These are phyloP conservation scores for Bipolaris oryzae DNA, from an alignment of 2,329 filamentous ascomycete genomes.

Conservation along the genomic window DNA sequence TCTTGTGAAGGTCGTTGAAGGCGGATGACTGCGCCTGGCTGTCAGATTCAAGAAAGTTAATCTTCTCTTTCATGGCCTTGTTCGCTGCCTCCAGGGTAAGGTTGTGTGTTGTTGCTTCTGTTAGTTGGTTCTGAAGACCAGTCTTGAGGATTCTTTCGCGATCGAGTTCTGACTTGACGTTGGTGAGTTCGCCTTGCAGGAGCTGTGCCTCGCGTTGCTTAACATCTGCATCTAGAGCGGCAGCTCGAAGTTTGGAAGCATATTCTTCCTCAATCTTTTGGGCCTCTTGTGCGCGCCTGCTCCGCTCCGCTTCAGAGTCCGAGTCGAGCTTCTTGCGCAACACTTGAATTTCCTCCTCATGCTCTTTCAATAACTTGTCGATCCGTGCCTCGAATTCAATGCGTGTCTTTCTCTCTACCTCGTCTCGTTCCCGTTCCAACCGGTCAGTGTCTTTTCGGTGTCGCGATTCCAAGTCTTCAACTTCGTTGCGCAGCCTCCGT, in stretches of 20 bases:
- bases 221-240: constrained; percentile 63
- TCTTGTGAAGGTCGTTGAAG: constrained; percentile 79
- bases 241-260: constrained; percentile 61
- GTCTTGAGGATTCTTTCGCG: constrained; percentile 67
- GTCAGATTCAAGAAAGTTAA: constrained; percentile 88
- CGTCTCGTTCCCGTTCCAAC: constrained; percentile 58
- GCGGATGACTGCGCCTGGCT: constrained; percentile 87
- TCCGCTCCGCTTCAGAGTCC: constrained; percentile 70
- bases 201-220: constrained; percentile 61
- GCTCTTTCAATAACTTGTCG: constrained; percentile 63
- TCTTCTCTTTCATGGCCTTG: constrained; percentile 77
- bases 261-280: constrained; percentile 65
- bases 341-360: constrained; percentile 71
- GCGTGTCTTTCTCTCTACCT: constrained; percentile 52
- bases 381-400: constrained; percentile 59
- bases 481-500: constrained; percentile 61
- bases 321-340: constrained; percentile 67
- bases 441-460: constrained; percentile 64
- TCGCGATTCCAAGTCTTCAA: constrained; percentile 61
- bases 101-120: constrained; percentile 49
- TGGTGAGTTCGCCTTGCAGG: constrained; percentile 59
- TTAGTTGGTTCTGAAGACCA: constrained; percentile 62
- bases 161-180: constrained; percentile 50
- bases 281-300: constrained; percentile 65
- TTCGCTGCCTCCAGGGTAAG: constrained; percentile 73